Percentiles rank a stretch among this genome's conserved stretches.
Conservation (phyloP, 768 basidiomycete species). For the Mrakia hoshinonis region DNA sequence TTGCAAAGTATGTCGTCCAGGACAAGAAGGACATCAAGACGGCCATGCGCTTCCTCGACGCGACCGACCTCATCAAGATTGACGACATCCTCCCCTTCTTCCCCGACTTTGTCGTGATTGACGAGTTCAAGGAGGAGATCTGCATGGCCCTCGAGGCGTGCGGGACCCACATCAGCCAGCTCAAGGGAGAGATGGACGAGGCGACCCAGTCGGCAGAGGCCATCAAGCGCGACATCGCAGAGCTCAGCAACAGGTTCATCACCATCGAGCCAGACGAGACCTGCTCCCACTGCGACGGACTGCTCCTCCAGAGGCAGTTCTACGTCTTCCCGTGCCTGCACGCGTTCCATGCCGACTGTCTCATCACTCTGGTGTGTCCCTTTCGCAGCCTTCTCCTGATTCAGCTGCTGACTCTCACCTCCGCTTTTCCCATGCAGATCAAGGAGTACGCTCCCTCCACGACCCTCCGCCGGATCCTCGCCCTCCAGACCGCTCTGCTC, state of each 20-base stretch:
- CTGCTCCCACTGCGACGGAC: constrained; percentile 69
- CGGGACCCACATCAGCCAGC: constrained; percentile 74
- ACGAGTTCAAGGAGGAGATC: constrained; percentile 99
- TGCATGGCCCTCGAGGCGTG: constrained; percentile 91
- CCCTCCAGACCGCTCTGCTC: constrained; percentile 75
- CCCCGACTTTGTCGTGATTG: constrained; percentile 97
- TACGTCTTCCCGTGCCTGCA: constrained; percentile 99
- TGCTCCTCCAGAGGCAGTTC: constrained; percentile 79
- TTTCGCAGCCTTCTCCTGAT: background rate
- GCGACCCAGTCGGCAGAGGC: constrained; percentile 84
- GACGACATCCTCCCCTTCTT: constrained; percentile 99
- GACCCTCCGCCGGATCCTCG: constrained; percentile 71
- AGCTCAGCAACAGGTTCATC: constrained; percentile 78
- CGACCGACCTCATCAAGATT: constrained; percentile 88
- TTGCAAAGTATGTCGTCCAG: constrained; percentile 95
- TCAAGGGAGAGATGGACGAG: constrained; percentile 94
- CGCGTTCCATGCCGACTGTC: constrained; percentile 92
- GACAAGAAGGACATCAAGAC: constrained; percentile 97
- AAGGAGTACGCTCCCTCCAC: constrained; percentile 82
- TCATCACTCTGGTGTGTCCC: constrained; percentile 73
- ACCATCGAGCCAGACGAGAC: constrained; percentile 80
- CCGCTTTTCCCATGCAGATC: constrained; percentile 49
- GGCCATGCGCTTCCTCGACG: constrained; percentile 96
- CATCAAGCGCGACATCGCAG: constrained; percentile 82
- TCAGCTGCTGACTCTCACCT: background rate